Evolutionary conservation across 2,329 filamentous ascomycete genomes (phyloP).

Genomic region (Fusarium oxysporum): DNA sequence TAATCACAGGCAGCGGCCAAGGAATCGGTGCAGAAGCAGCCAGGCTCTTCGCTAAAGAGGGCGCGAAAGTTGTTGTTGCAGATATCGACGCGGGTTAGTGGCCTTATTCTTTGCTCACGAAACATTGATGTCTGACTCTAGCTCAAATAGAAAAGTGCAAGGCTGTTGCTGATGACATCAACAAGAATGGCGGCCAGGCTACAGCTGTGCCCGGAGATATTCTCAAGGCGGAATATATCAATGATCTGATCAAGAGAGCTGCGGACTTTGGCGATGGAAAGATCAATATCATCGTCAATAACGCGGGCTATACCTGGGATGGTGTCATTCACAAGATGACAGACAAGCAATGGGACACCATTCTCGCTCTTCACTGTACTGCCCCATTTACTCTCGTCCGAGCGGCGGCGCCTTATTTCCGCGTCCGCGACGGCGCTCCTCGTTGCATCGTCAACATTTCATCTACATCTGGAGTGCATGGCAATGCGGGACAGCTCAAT

Average conservation of each 20-base stretch:
- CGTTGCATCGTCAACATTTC: slow-evolving; percentile 87
- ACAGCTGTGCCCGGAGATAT: slow-evolving; percentile 83
- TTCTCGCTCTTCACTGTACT: slow-evolving; percentile 84
- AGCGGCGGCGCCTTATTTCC: slow-evolving; percentile 85
- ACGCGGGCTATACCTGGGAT: slow-evolving; percentile 93
- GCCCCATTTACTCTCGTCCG: slow-evolving; percentile 87
- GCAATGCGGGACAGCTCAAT: slow-evolving; percentile 92
- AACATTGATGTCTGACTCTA: not conserved
- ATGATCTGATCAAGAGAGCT: slow-evolving; percentile 76
- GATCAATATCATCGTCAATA: slow-evolving; percentile 92
- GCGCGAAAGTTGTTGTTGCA: slow-evolving; percentile 84
- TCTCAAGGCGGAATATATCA: slow-evolving; percentile 76
- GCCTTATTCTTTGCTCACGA: fast-evolving
- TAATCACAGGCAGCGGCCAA: slow-evolving; percentile 88
- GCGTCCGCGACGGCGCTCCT: slow-evolving; percentile 83
- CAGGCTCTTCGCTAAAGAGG: slow-evolving; percentile 86
- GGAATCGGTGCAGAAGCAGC: slow-evolving; percentile 90
- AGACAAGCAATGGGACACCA: slow-evolving; percentile 92
- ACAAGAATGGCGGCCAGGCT: slow-evolving; percentile 72
- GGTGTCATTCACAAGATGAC: slow-evolving; percentile 93
- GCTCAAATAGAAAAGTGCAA: slow-evolving; percentile 71
- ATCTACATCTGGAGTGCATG: slow-evolving; percentile 83
- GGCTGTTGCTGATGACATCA: slow-evolving; percentile 77
- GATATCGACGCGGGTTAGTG: slow-evolving; percentile 80
- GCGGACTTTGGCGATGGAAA: slow-evolving; percentile 87